Percentiles rank a stretch among this genome's conserved stretches.
Conservation (phyloP, 2,329 filamentous ascomycete species). For the Zasmidium citrigriseum region DNA sequence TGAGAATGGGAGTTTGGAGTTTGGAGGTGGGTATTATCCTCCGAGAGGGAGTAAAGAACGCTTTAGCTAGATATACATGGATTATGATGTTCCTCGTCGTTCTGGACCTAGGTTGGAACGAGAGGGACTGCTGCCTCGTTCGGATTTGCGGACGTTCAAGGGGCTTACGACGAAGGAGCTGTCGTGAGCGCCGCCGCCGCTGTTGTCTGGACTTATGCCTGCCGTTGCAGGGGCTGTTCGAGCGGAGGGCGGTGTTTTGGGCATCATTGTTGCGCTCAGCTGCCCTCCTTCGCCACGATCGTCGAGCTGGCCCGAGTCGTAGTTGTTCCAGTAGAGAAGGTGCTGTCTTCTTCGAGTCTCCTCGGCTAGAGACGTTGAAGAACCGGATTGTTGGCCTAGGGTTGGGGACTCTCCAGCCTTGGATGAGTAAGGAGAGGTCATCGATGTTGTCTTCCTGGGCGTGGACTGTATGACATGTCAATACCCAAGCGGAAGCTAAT, state of each 20-base stretch:
- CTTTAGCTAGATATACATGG: conserved; percentile 31
- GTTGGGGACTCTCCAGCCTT: conserved; percentile 22
- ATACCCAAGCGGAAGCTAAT: neutral
- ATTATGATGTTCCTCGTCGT: neutral
- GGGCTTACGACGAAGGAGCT: conserved; percentile 18
- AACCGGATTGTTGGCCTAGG: conserved; percentile 15
- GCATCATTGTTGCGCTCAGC: conserved; percentile 21
- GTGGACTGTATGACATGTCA: neutral
- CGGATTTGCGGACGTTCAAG: neutral
- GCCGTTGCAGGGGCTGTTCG: conserved; percentile 3
- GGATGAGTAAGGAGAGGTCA: conserved; percentile 3
- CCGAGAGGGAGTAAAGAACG: conserved; percentile 40
- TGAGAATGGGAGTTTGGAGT: conserved; percentile 49
- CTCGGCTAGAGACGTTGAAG: conserved; percentile 12
- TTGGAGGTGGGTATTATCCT: conserved; percentile 51
- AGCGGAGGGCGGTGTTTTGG: conserved; percentile 21
- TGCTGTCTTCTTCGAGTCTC: conserved; percentile 23
- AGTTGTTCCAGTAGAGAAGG: conserved; percentile 28
- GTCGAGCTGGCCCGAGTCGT: conserved; percentile 14
- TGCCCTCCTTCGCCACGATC: conserved; percentile 5
- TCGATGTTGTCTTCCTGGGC: neutral
- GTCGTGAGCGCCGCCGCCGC: conserved; percentile 2
- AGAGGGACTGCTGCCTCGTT: neutral
- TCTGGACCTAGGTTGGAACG: neutral
- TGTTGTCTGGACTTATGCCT: conserved; percentile 3